These are phyloP conservation scores for Umbelopsis sp. DNA, from an alignment of 371 early-diverging fungal species.

Conservation along the genomic window DNA sequence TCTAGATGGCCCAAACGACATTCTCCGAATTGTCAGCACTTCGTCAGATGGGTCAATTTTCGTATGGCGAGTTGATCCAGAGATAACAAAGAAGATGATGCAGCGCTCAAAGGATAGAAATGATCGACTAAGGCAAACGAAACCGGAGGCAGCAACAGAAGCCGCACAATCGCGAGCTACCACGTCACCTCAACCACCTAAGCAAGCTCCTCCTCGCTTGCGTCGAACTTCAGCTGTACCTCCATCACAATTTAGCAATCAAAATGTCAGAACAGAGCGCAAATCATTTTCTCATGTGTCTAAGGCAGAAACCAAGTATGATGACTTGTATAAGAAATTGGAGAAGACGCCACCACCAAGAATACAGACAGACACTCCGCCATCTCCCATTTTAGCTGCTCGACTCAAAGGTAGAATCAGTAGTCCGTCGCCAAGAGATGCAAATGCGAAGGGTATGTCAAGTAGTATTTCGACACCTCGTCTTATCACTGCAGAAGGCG, in stretches of 20 bases:
- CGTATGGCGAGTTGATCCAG: constrained; percentile 70
- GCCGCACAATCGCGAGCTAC: background rate
- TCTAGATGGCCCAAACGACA: constrained; percentile 44
- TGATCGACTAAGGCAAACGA: background rate
- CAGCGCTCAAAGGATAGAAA: constrained; percentile 30
- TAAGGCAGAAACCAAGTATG: constrained; percentile 51
- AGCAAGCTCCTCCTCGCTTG: background rate
- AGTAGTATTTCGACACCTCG: constrained; percentile 18
- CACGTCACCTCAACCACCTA: background rate
- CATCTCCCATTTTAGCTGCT: background rate
- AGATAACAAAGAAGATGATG: constrained; percentile 57
- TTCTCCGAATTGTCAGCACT: constrained; percentile 68
- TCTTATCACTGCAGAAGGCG: constrained; percentile 1
- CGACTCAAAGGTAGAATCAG: background rate
- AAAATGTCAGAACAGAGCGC: constrained; percentile 27
- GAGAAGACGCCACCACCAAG: background rate
- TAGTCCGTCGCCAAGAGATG: constrained; percentile 2
- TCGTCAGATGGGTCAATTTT: constrained; percentile 81
- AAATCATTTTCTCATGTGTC: constrained; percentile 50
- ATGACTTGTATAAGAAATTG: constrained; percentile 47
- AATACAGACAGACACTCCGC: background rate
- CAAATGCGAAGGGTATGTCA: constrained; percentile 18
- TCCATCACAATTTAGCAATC: background rate
- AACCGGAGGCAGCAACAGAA: background rate
- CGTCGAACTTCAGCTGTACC: constrained; percentile 8